Evolutionary conservation across 768 basidiomycete genomes (phyloP), one percentile per base, ranked within the genome.

Genomic region (Kwoniella newhampshirensis): DNA sequence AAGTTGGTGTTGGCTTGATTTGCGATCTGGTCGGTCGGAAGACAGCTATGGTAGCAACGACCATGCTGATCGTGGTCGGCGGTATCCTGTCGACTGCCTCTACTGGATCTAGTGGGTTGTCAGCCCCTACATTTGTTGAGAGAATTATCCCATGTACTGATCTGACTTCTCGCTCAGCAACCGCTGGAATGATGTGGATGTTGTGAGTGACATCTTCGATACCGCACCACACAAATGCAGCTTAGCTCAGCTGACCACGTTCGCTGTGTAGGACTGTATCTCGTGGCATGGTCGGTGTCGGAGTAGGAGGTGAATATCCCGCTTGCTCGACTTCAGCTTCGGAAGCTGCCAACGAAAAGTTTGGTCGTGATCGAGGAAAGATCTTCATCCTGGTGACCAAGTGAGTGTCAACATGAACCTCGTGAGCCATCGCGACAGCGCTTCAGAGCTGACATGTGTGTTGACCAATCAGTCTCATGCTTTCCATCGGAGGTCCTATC

Each of bases 301-400:
- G 87, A 57, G 86, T 87, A 12, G 86, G 86, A 32, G 87, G 87
- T 23, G 87, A 88, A 77, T 88, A 89, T 73, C 87, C 87, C 0
- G 85, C 85, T 5, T 86, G 84, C 5, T 85, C 84, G 0, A 84
- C 85, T 0, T 82, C 82, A 39, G 86, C 87, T 4, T 82, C 81
- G 27, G 87, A 88, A 73, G 82, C 86, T 27, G 85, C 87, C 17
- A 88, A 88, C 66, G 86, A 88, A 74, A 83, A 81, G 65, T 82
- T 82, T 75, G 52, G 82, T 26, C 79, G 80, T 62, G 73, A 79
- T 50, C 81, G 87, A 35, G 87, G 87, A 0, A 84, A 85, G 62
- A 82, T 85, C 18, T 87, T 88, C 74, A 85, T 87, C 68, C 82
- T 88, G 81, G 86, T 87, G 56, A 87, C 85, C 13, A 87, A 88